These are phyloP conservation scores for Paramyrothecium sp. DNA, from an alignment of 2,329 filamentous ascomycete species.

Conservation along the genomic window DNA sequence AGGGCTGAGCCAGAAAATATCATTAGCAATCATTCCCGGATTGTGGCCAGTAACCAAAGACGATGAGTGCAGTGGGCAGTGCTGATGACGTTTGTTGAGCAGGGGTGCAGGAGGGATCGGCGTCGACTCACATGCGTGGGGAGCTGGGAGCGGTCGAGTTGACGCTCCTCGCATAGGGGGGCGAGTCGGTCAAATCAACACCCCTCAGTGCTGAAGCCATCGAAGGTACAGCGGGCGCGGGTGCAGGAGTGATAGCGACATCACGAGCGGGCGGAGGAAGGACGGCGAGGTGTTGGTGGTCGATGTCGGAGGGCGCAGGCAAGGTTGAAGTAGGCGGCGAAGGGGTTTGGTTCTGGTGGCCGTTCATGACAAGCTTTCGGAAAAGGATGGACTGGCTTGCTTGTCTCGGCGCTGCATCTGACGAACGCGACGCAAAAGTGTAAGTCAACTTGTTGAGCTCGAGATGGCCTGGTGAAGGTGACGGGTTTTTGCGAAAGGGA, in stretches of 20 bases:
- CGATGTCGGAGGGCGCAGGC: constrained; percentile 17
- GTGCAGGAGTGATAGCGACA: constrained; percentile 24
- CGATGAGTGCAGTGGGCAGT: constrained; percentile 9
- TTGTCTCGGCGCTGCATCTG: constrained; percentile 32
- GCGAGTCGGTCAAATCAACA: constrained; percentile 49
- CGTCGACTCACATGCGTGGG: constrained; percentile 52
- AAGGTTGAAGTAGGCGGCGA: constrained; percentile 29
- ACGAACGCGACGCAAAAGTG: background rate
- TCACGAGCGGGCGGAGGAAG: constrained; percentile 32
- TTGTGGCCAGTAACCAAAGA: constrained; percentile 13
- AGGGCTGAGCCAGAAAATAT: constrained; percentile 43
- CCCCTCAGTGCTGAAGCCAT: constrained; percentile 40
- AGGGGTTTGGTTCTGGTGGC: constrained; percentile 30
- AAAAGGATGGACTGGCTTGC: constrained; percentile 37
- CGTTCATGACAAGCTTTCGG: constrained; percentile 46
- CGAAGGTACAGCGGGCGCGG: constrained; percentile 23
- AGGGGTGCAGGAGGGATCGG: constrained; percentile 9
- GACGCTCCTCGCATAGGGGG: constrained; percentile 55
- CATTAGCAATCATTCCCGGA: background rate
- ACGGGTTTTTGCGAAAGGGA: background rate
- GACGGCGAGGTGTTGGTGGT: constrained; percentile 26
- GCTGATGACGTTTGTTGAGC: constrained; percentile 16
- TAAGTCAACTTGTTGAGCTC: background rate
- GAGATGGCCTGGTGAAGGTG: too few species aligned
- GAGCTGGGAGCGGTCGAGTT: constrained; percentile 58